Evolutionary conservation across 352 stramenopile species (phyloP).

Genomic region (Pythium chondricola): DNA sequence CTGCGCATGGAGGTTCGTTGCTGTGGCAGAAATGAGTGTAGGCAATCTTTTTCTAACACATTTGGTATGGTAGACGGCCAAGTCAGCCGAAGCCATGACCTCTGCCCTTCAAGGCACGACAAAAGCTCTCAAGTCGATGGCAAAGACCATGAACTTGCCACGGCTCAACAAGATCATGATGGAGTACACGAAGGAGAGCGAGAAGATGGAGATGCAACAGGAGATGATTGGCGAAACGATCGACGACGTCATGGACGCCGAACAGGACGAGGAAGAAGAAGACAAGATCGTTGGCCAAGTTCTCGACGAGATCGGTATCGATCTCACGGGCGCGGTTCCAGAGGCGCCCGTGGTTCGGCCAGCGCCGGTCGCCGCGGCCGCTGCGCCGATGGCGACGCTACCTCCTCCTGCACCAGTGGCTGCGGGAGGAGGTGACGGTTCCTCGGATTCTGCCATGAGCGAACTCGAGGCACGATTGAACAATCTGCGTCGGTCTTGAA

Average conservation of each 20-base stretch:
- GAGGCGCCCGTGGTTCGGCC: conserved; percentile 72
- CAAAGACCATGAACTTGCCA: conserved; percentile 94
- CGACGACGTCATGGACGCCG: conserved; percentile 94
- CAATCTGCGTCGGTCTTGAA: conserved; percentile 88
- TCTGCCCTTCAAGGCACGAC: conserved; percentile 77
- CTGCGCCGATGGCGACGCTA: conserved; percentile 28
- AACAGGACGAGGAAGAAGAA: conserved; percentile 94
- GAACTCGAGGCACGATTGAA: conserved; percentile 97
- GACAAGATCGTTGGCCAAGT: conserved; percentile 95
- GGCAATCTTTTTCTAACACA: too few relatives aligned
- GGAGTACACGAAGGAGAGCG: conserved; percentile 97
- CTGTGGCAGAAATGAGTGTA: conserved; percentile 1
- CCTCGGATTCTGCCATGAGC: conserved; percentile 80
- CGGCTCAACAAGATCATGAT: conserved; percentile 97
- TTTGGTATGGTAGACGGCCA: conserved; percentile 86
- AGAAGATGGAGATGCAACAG: conserved; percentile 97
- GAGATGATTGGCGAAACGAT: conserved; percentile 98
- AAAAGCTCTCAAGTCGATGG: conserved; percentile 83
- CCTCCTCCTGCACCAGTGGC: conserved; percentile 53
- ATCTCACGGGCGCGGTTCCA: conserved; percentile 89
- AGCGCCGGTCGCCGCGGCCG: conserved; percentile 37
- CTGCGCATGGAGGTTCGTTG: conserved; percentile 79
- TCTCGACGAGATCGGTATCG: conserved; percentile 96
- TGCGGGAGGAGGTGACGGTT: conserved; percentile 22
- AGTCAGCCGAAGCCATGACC: conserved; percentile 95